Conservation (phyloP, 192 early-diverging fungal species). For the Thoreauomyces humboldtii region DNA sequence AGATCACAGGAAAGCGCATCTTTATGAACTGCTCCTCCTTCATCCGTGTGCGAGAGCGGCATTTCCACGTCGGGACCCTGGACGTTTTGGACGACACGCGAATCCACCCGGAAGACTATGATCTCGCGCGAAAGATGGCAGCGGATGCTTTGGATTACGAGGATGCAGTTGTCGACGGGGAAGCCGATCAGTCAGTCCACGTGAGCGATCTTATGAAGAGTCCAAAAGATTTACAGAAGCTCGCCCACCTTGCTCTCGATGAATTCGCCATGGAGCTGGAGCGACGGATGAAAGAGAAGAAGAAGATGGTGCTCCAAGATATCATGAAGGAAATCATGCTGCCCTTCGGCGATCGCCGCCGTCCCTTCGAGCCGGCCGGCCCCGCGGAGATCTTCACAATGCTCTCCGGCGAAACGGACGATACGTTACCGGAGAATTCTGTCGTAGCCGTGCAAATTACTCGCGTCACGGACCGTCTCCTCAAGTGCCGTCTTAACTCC, state of each 20-base stretch:
- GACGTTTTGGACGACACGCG: conserved; percentile 93
- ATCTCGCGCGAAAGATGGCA: conserved; percentile 94
- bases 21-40: conserved; percentile 95
- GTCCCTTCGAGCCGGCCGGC: conserved; percentile 54
- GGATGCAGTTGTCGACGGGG: conserved; percentile 57
- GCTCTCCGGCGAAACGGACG: conserved; percentile 79
- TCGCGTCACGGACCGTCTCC: conserved; percentile 70
- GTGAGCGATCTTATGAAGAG: conserved; percentile 76
- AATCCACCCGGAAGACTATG: conserved; percentile 95
- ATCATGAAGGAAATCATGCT: conserved; percentile 87
- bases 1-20: conserved; percentile 61
- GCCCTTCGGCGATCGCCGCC: conserved; percentile 75
- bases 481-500: conserved; percentile 71
- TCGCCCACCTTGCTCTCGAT: conserved; percentile 84
- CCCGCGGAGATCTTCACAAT: conserved; percentile 70
- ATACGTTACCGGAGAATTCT: conserved; percentile 62
- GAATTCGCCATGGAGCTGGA: conserved; percentile 88
- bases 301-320: conserved; percentile 70
- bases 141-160: conserved; percentile 88
- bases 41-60: conserved; percentile 70
- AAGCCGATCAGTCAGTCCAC: conserved; percentile 71
- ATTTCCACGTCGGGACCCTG: conserved; percentile 44
- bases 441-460: conserved; percentile 69
- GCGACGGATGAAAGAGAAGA: conserved; percentile 69
- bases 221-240: conserved; percentile 62